Evolutionary conservation across 1,139 yeast species (phyloP).

Genomic region (Tardiomyces digboiensis): DNA sequence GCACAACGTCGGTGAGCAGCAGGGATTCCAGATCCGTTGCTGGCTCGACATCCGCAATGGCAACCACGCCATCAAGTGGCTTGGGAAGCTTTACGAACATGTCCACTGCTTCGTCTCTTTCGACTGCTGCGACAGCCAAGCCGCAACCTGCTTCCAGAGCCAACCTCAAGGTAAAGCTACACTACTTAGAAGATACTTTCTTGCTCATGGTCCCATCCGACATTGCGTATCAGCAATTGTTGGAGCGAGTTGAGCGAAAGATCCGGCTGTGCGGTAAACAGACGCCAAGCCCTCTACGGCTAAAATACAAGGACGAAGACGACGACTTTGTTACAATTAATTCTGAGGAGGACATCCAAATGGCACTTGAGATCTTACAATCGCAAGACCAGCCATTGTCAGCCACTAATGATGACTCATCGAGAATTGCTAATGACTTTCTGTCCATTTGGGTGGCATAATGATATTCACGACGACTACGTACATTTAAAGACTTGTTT

Average conservation of each 20-base stretch:
- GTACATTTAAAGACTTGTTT: neutral
- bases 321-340: slow-evolving; percentile 87
- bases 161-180: slow-evolving; percentile 21
- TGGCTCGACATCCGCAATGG: neutral
- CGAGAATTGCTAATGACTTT: neutral
- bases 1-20: neutral
- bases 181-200: slow-evolving; percentile 36
- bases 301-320: slow-evolving; percentile 90
- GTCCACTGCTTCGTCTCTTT: neutral
- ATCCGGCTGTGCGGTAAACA: slow-evolving; percentile 34
- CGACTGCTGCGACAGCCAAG: neutral
- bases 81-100: neutral
- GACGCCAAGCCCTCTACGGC: slow-evolving; percentile 34
- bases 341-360: slow-evolving; percentile 60
- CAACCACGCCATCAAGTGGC: neutral
- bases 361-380: slow-evolving; percentile 28
- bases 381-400: neutral
- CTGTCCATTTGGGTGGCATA: neutral
- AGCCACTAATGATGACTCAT: neutral
- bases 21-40: neutral
- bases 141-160: neutral
- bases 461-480: neutral
- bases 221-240: slow-evolving; percentile 39
- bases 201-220: slow-evolving; percentile 38
- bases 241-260: slow-evolving; percentile 34